A percentile compares a stretch with the other conserved stretches of the same genome.
Evolutionary conservation across 225 moss, liverwort and hornwort genomes (phyloP).

Genomic region (Takakia lepidozioides): DNA sequence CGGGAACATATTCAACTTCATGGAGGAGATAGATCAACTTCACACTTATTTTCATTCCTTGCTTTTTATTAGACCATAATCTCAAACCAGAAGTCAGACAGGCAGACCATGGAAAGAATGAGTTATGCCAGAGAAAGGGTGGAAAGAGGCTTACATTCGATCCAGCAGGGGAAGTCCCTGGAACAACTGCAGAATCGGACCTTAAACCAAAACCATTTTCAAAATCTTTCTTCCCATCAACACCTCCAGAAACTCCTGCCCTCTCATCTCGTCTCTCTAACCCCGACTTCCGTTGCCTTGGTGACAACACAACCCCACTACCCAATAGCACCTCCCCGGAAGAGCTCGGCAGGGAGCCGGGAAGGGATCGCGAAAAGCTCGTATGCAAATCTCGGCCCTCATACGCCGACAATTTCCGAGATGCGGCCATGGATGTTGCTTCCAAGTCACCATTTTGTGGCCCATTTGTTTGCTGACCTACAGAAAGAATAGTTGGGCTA

Average conservation of each 20-base stretch:
- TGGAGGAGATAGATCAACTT: too few relatives aligned
- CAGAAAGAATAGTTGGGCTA: constrained; percentile 3
- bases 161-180: constrained; percentile 46
- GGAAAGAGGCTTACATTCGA: constrained; percentile 45
- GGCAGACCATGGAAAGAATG: not conserved
- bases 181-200: constrained; percentile 40
- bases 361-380: constrained; percentile 40
- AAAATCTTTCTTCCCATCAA: constrained; percentile 50
- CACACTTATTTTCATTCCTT: too few relatives aligned
- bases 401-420: constrained; percentile 45
- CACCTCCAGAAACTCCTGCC: constrained; percentile 27
- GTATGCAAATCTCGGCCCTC: constrained; percentile 43
- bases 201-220: constrained; percentile 62
- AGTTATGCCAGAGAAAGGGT: not conserved
- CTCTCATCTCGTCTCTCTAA: constrained; percentile 74
- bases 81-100: too few relatives aligned
- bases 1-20: too few relatives aligned
- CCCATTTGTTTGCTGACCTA: constrained; percentile 13
- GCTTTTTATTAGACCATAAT: too few relatives aligned
- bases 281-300: constrained; percentile 53
- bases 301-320: constrained; percentile 36
- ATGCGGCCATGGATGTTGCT: constrained; percentile 40
- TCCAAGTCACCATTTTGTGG: constrained; percentile 29
- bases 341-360: constrained; percentile 55
- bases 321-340: constrained; percentile 23